These are phyloP conservation scores for Colletotrichum paranaense DNA, from an alignment of 2,329 filamentous ascomycete genomes.

Conservation along the genomic window DNA sequence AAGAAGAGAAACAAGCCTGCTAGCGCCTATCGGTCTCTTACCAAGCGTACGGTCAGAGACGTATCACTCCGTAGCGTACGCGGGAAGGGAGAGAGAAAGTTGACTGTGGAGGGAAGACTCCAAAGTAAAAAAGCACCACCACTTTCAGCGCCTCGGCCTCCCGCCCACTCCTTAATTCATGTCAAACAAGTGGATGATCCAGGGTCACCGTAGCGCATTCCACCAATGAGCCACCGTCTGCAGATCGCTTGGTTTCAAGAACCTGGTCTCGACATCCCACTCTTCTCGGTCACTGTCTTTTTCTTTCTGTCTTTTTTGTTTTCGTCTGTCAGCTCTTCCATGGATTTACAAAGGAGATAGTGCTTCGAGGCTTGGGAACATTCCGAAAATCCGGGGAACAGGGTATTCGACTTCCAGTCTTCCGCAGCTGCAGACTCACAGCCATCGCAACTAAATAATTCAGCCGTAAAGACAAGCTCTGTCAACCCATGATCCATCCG, in stretches of 20 bases:
- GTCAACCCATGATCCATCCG: background rate
- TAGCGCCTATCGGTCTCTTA: background rate
- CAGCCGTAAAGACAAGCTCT: background rate
- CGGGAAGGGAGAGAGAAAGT: background rate
- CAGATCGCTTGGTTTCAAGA: background rate
- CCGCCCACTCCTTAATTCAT: constrained; percentile 32
- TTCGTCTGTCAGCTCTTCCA: background rate
- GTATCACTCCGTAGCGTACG: background rate
- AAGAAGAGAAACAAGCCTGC: background rate
- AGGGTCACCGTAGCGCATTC: background rate
- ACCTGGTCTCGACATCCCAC: background rate
- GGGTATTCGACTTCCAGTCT: background rate
- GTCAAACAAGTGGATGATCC: constrained; percentile 26
- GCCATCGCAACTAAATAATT: background rate
- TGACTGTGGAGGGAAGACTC: no score
- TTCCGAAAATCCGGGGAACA: constrained; percentile 7
- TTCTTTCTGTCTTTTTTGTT: background rate
- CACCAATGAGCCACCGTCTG: background rate
- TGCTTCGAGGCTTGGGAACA: background rate
- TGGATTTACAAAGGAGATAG: no score
- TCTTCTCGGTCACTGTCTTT: background rate
- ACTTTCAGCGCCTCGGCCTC: background rate
- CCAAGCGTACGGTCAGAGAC: background rate
- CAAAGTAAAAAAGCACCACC: constrained; percentile 1
- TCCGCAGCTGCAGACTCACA: background rate